phyloP scores from a whole-genome alignment of 345 rosid genomes.

The Salix purpurea region DNA sequence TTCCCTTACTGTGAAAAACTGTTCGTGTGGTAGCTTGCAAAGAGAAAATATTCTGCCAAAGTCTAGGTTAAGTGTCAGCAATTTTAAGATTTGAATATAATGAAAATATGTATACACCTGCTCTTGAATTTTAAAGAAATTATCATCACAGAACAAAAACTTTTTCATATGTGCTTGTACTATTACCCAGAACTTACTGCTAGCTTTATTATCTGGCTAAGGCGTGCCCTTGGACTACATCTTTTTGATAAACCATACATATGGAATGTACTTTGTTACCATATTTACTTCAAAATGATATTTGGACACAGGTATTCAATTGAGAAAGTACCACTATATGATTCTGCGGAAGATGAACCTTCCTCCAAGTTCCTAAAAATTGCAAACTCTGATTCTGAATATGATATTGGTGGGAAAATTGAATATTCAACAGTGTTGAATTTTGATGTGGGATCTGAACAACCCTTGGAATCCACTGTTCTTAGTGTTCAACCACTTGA shows the following conservation, averaged over 20 bases:
- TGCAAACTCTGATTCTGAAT: conserved; percentile 22
- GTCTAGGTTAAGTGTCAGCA: too few species aligned
- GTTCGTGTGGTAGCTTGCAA: too few species aligned
- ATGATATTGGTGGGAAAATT: conserved; percentile 25
- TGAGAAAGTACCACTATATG: conserved; percentile 83
- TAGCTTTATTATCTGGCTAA: background rate
- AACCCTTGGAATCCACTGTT: conserved; percentile 38
- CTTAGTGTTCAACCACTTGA: conserved; percentile 34
- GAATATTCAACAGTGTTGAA: conserved; percentile 21
- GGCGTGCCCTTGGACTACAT: background rate
- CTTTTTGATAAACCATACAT: background rate
- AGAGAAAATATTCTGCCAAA: too few species aligned
- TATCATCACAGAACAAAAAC: background rate
- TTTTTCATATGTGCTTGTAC: background rate
- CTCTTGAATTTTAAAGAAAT: background rate
- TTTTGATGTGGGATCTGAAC: conserved; percentile 26
- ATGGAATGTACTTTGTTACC: background rate
- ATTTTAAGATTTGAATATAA: too few species aligned
- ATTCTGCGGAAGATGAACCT: conserved; percentile 96
- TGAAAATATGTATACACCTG: too few species aligned
- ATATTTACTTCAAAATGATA: conserved; percentile 4
- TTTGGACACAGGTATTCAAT: conserved; percentile 67
- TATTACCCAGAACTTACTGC: background rate
- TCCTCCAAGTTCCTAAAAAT: conserved; percentile 46
- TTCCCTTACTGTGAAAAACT: too few species aligned